Base-by-base conservation (phyloP, 2,329 filamentous ascomycete species). In the Mollisia scopiformis region DNA sequence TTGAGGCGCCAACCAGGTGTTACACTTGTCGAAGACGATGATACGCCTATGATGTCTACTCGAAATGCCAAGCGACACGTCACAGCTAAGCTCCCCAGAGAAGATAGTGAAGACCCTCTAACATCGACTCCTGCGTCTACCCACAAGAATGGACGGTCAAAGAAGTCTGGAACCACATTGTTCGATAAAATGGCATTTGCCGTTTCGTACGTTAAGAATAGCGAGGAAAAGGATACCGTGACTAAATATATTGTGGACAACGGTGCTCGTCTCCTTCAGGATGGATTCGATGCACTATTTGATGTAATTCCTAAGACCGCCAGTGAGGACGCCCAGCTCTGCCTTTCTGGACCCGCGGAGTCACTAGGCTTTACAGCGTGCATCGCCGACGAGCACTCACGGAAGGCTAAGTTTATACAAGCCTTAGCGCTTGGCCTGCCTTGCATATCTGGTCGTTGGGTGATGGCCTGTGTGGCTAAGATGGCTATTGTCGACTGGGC, bases 391-490 rank as follows among this genome's bases (percentile, higher is more conserved):
- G 85, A 86, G 4, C 90, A 97, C 73, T 95, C 91, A 6, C 87
- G 94, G 50, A 93, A 92, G 64, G 85, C 88, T 53, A 99, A 98
- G 73, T 97, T 95, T 74, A 91, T 98, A 82, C 93, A 98, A 76
- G 95, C 95, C 0, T 84, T 99, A 2, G 93, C 95, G 0, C 84
- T 99, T 0, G 92, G 92, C 0, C 77, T 99, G 0, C 95, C 95
- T 0, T 97, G 93, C 70, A 80, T 99, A 1, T 89, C 92, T 6
- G 84, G 87, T 6, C 88, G 88, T 57, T 99, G 95, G 94, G 79
- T 96, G 51, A 82, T 85, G 27, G 84, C 90, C 53, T 97, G 91
- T 63, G 75, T 94, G 2, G 75, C 80, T 1, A 84, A 85, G 31
- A 79, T 81, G 6, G 72, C 77, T 7, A 75, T 94, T 0, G 76